phyloP scores from a whole-genome alignment of 202 grass and related monocot genomes.

The Dendrocalamus latiflorus region DNA sequence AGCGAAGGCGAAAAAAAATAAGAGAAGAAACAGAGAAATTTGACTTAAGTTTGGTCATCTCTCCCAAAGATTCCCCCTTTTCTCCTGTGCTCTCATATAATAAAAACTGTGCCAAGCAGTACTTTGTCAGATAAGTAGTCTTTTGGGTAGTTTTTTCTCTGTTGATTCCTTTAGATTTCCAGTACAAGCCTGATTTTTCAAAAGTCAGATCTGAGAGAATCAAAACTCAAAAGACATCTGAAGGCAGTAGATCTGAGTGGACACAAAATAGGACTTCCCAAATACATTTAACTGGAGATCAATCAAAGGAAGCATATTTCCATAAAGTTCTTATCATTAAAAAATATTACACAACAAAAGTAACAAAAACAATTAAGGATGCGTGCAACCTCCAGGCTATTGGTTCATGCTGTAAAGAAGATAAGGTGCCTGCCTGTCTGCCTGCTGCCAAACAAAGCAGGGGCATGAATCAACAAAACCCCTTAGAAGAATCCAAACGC shows the following conservation, averaged over 20 bases:
- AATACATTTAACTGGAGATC: background rate
- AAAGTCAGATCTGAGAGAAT: conserved; percentile 3
- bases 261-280: too few relatives aligned
- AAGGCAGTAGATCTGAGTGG: too few relatives aligned
- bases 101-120: background rate
- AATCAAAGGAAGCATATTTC: background rate
- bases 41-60: conserved; percentile 30
- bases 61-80: background rate
- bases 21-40: background rate
- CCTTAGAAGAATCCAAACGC: conserved; percentile 44
- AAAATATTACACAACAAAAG: background rate
- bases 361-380: background rate
- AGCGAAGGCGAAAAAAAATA: conserved; percentile 7
- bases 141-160: too few relatives aligned
- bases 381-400: background rate
- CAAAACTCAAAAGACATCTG: background rate
- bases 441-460: conserved; percentile 17
- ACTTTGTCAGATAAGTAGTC: background rate
- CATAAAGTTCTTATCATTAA: background rate
- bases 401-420: conserved; percentile 20
- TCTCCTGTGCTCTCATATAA: background rate
- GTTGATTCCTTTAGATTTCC: background rate
- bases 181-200: background rate
- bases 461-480: conserved; percentile 9
- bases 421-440: conserved; percentile 33